Percentiles rank a stretch among this genome's conserved stretches.
phyloP scores from a whole-genome alignment of 805 yeast genomes.

The Candida loeiensis region DNA sequence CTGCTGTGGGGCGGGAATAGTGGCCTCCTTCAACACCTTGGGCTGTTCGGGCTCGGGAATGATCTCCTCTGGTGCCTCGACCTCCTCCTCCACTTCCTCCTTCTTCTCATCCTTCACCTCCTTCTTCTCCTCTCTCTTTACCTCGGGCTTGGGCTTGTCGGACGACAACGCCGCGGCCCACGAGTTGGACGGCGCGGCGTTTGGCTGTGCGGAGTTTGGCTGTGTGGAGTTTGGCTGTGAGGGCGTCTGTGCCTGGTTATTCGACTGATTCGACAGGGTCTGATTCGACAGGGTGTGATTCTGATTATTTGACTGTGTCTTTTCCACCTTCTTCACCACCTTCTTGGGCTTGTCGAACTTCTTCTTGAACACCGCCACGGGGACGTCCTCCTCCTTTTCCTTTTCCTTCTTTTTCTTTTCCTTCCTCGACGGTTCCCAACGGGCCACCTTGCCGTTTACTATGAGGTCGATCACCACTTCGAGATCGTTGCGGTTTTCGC shows the following conservation, averaged over 20 bases:
- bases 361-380: slow-evolving; percentile 11
- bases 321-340: slow-evolving; percentile 11
- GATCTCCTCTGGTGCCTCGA: slow-evolving; percentile 5
- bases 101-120: slow-evolving; percentile 14
- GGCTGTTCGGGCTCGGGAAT: slow-evolving; percentile 8
- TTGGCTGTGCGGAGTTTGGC: slow-evolving; percentile 1
- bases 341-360: slow-evolving; percentile 8
- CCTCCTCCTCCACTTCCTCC: slow-evolving; percentile 6
- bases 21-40: slow-evolving; percentile 34
- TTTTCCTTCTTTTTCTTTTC: slow-evolving; percentile 51
- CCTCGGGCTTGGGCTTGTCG: slow-evolving; percentile 30
- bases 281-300: not conserved
- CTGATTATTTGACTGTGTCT: slow-evolving; percentile 7
- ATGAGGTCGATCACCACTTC: slow-evolving; percentile 83
- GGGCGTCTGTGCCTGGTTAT: too few relatives aligned
- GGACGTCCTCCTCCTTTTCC: slow-evolving; percentile 15
- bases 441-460: slow-evolving; percentile 82
- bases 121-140: slow-evolving; percentile 17
- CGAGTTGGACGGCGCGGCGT: slow-evolving; percentile 28
- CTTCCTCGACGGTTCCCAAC: slow-evolving; percentile 90
- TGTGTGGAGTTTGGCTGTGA: too few relatives aligned
- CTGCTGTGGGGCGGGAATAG: slow-evolving; percentile 46
- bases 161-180: slow-evolving; percentile 44
- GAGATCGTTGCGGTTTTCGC: slow-evolving; percentile 69
- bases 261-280: too few relatives aligned